Conservation (phyloP, 1,284 basidiomycete species). For the Ceratobasidium papillatum region DNA sequence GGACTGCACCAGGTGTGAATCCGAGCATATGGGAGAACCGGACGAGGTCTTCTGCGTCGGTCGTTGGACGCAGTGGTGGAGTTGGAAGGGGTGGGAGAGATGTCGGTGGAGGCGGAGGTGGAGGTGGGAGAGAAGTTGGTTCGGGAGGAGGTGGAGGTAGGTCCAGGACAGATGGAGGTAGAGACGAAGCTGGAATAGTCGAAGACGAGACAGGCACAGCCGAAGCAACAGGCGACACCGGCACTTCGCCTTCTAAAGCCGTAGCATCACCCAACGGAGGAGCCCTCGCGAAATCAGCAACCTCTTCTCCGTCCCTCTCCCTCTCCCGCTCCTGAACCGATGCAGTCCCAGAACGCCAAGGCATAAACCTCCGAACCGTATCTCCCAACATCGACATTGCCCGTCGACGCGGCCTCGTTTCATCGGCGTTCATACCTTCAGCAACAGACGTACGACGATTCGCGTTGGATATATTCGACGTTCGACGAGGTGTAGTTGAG, state of each 20-base stretch:
- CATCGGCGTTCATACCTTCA: background rate
- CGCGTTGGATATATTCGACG: background rate
- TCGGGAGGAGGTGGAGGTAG: slow-evolving; percentile 56
- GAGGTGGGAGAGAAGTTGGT: slow-evolving; percentile 66
- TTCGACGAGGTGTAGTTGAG: background rate
- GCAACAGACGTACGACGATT: background rate
- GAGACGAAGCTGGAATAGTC: background rate
- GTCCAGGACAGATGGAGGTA: background rate
- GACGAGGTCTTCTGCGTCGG: slow-evolving; percentile 30
- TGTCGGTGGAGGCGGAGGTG: slow-evolving; percentile 10
- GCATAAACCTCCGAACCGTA: slow-evolving; percentile 10
- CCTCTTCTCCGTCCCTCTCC: background rate
- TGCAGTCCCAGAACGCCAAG: background rate
- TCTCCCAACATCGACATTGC: slow-evolving; percentile 9
- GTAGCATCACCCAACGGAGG: background rate
- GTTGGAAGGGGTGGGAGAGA: background rate
- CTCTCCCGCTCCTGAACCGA: background rate
- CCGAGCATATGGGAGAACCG: slow-evolving; percentile 39
- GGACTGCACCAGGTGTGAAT: slow-evolving; percentile 29
- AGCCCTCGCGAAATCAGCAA: slow-evolving; percentile 15
- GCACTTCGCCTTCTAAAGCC: background rate
- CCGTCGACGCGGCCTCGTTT: background rate
- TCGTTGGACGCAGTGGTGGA: slow-evolving; percentile 1
- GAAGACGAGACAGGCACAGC: background rate
- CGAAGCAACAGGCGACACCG: background rate